These are phyloP conservation scores for Phytopythium ostracodes DNA, from an alignment of 352 stramenopile genomes.

Conservation along the genomic window DNA sequence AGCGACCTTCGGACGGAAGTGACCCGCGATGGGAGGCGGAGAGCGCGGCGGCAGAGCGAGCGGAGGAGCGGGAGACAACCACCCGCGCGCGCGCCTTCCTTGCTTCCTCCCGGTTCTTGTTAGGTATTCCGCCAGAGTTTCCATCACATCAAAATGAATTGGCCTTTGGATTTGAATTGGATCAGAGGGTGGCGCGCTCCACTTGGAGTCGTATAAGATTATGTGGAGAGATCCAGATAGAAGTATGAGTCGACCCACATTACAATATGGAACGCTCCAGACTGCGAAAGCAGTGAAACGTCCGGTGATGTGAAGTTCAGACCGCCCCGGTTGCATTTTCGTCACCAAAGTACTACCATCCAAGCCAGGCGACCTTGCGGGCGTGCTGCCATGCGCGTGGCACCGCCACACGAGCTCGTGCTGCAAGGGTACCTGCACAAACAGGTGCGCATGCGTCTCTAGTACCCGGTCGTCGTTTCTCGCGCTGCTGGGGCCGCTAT, in stretches of 20 bases:
- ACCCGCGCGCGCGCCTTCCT: background rate
- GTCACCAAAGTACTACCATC: background rate
- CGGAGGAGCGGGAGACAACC: background rate
- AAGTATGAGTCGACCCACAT: background rate
- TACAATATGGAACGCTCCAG: too few species aligned
- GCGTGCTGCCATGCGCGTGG: slow-evolving; percentile 38
- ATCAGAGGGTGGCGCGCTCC: background rate
- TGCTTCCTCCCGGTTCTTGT: background rate
- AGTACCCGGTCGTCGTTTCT: background rate
- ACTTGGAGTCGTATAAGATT: background rate
- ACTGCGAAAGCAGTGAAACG: background rate
- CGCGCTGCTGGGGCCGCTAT: background rate
- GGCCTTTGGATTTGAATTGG: background rate
- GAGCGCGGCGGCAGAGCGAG: background rate
- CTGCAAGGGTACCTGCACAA: slow-evolving; percentile 87
- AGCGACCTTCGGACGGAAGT: background rate
- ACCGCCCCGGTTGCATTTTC: background rate
- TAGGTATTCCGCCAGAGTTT: background rate
- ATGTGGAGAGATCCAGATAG: background rate
- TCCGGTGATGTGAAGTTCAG: background rate
- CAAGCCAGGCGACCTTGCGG: background rate
- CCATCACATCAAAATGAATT: background rate
- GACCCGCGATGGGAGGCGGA: background rate
- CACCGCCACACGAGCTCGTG: slow-evolving; percentile 40
- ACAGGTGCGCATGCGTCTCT: slow-evolving; percentile 24